These are phyloP conservation scores for Alternaria sp. DNA, from an alignment of 2,329 filamentous ascomycete species.

Conservation along the genomic window DNA sequence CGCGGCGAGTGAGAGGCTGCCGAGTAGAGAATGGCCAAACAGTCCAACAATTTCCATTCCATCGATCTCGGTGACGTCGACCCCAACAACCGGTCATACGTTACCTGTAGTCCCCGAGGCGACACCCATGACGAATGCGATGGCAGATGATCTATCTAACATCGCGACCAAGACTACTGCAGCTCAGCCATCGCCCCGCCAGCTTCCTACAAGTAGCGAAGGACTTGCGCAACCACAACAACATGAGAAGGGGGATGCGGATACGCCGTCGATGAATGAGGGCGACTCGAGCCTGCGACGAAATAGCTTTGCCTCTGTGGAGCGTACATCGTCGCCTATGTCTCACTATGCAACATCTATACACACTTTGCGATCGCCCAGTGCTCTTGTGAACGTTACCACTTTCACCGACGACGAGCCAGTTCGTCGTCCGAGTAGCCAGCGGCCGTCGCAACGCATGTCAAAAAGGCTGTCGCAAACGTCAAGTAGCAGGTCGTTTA, in stretches of 20 bases:
- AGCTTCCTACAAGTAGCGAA: not conserved
- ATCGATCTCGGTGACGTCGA: constrained; percentile 8
- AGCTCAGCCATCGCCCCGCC: not conserved
- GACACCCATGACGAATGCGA: not conserved
- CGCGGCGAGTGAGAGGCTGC: constrained; percentile 8
- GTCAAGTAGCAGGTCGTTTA: not conserved
- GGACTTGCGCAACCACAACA: not conserved
- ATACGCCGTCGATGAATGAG: too few species aligned
- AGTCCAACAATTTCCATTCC: not conserved
- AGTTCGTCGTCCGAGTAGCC: constrained; percentile 3
- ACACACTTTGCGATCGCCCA: not conserved
- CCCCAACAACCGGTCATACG: constrained; percentile 1
- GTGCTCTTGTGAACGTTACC: not conserved
- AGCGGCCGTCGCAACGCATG: constrained; percentile 7
- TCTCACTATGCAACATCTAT: not conserved
- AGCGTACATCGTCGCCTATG: not conserved
- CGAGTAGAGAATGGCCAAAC: not conserved
- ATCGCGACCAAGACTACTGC: not conserved
- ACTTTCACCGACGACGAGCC: not conserved
- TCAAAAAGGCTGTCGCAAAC: not conserved
- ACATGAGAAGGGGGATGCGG: not conserved
- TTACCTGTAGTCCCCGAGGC: not conserved
- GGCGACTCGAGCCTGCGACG: not conserved
- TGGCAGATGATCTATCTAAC: not conserved
- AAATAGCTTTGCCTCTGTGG: not conserved